Conservation (phyloP, 2,329 filamentous ascomycete species). For the Aurifilum marmelostoma region DNA sequence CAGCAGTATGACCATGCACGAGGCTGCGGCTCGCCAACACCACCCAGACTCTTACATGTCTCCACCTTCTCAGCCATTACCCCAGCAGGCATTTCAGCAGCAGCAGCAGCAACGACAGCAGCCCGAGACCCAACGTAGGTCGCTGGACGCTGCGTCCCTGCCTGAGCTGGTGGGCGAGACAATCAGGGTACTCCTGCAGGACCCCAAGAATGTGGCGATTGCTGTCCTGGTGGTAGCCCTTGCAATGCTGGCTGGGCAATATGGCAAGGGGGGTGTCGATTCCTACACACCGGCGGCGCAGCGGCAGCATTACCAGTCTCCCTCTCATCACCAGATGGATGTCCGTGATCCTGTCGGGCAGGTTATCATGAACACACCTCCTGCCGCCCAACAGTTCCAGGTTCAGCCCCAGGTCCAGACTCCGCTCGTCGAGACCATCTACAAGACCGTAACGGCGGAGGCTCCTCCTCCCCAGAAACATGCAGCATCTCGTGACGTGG, state of each 20-base stretch:
- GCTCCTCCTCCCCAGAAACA: conserved; percentile 7
- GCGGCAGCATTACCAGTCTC: conserved; percentile 25
- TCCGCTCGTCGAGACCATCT: conserved; percentile 24
- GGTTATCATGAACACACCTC: conserved; percentile 15
- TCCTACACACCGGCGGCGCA: conserved; percentile 14
- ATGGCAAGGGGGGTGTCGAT: conserved; percentile 26
- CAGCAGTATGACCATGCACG: neutral
- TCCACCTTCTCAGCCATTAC: conserved; percentile 34
- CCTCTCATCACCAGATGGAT: conserved; percentile 21
- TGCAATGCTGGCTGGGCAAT: conserved; percentile 48
- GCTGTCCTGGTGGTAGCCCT: conserved; percentile 57
- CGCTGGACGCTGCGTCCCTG: conserved; percentile 51
- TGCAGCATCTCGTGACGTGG: conserved; percentile 16
- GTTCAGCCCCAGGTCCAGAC: conserved; percentile 1
- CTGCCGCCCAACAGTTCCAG: conserved; percentile 12
- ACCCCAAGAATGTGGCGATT: conserved; percentile 64
- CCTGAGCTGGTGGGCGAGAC: conserved; percentile 59
- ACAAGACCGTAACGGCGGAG: conserved; percentile 19
- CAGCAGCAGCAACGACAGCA: conserved; percentile 33
- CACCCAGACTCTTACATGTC: conserved; percentile 34
- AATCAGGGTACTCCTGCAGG: conserved; percentile 56
- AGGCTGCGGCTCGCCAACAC: neutral
- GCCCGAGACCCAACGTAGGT: conserved; percentile 35
- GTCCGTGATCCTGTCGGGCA: conserved; percentile 23
- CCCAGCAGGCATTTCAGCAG: conserved; percentile 38